phyloP scores from a whole-genome alignment of 2,329 filamentous ascomycete species.

The Fusarium sp. region DNA sequence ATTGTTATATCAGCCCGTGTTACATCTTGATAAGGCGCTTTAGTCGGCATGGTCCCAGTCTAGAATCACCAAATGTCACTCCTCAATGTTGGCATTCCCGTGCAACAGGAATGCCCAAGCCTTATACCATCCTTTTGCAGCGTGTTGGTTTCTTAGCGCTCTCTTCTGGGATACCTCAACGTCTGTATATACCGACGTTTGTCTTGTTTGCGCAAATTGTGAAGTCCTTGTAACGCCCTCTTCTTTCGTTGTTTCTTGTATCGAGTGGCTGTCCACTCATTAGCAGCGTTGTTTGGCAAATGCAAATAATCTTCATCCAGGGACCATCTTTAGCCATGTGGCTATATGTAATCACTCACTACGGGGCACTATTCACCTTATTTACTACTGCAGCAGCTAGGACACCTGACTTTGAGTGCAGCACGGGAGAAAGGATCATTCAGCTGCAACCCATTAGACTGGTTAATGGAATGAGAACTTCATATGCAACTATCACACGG shows the following conservation, averaged over 20 bases:
- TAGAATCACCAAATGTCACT: neutral
- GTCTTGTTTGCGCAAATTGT: neutral
- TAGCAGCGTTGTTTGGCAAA: neutral
- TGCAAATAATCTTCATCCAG: neutral
- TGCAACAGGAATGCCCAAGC: neutral
- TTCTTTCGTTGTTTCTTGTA: neutral
- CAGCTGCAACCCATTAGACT: conserved; percentile 12
- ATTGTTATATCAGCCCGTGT: neutral
- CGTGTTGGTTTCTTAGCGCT: neutral
- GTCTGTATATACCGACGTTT: neutral
- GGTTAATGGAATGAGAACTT: conserved; percentile 17
- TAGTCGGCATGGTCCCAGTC: neutral
- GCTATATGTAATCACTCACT: neutral
- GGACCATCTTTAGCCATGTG: neutral
- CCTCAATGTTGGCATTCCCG: neutral
- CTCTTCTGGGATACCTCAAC: neutral
- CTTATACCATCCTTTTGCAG: neutral
- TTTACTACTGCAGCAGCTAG: neutral
- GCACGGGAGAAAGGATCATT: neutral
- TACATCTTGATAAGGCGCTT: neutral
- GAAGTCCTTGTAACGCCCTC: neutral
- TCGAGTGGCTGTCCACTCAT: neutral
- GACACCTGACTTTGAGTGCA: conserved; percentile 5
- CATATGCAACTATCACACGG: conserved; percentile 12
- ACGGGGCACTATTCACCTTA: neutral